phyloP scores from a whole-genome alignment of 768 basidiomycete genomes.

The Paxillus ammoniavirescens region DNA sequence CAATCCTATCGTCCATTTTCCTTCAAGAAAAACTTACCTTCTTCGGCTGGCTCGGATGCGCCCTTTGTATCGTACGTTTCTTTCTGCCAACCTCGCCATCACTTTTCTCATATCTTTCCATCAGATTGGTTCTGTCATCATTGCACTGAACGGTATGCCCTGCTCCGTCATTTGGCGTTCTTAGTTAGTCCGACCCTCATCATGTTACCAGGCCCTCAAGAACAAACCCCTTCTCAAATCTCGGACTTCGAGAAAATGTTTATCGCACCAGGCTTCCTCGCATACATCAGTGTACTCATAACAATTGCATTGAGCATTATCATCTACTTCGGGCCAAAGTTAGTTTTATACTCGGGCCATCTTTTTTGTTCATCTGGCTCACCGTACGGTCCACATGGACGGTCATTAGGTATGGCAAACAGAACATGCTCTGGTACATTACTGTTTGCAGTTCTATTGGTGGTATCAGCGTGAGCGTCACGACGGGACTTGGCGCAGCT shows the following conservation, averaged over 20 bases:
- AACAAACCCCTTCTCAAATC: slow-evolving; percentile 69
- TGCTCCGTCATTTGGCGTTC: not conserved
- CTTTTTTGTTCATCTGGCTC: slow-evolving; percentile 2
- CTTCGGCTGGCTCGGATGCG: slow-evolving; percentile 97
- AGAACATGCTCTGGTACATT: slow-evolving; percentile 95
- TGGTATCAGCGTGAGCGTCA: slow-evolving; percentile 91
- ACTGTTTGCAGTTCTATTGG: slow-evolving; percentile 95
- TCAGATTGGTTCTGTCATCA: slow-evolving; percentile 82
- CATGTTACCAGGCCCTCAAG: slow-evolving; percentile 54
- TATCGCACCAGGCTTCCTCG: slow-evolving; percentile 79
- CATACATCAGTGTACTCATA: slow-evolving; percentile 64
- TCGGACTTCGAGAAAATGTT: slow-evolving; percentile 74
- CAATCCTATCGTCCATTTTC: slow-evolving; percentile 89
- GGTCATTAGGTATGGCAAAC: slow-evolving; percentile 69
- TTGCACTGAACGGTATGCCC: slow-evolving; percentile 79
- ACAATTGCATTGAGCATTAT: slow-evolving; percentile 65
- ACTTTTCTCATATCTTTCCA: not conserved
- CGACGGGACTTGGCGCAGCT: slow-evolving; percentile 88
- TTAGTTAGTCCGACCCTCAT: slow-evolving; percentile 2
- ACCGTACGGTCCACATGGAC: not conserved
- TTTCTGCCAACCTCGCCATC: not conserved
- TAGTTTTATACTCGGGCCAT: slow-evolving; percentile 18
- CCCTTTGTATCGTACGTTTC: slow-evolving; percentile 77
- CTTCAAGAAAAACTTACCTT: slow-evolving; percentile 91
- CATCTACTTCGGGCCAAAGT: slow-evolving; percentile 82